Percentiles rank a stretch among this genome's conserved stretches.
These are phyloP conservation scores for Dillenia turbinata DNA, from an alignment of 164 flowering plant genomes.

Conservation along the genomic window DNA sequence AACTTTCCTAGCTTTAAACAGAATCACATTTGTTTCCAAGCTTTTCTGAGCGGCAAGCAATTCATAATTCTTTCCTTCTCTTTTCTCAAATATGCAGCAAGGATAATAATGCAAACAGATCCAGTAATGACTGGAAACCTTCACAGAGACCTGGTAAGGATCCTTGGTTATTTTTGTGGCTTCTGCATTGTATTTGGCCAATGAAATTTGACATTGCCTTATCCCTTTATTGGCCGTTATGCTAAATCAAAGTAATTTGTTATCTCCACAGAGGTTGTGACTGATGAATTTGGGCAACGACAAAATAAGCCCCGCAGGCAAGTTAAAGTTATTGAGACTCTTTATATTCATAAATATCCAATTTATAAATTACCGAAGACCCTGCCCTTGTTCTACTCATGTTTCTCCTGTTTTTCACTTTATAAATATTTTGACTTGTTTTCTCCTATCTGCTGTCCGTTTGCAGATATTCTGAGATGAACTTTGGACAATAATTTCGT, in stretches of 20 bases:
- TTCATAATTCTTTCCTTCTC: too few relatives aligned
- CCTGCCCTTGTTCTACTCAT: background rate
- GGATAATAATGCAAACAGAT: constrained; percentile 41
- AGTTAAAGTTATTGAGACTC: constrained; percentile 18
- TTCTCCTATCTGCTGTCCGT: background rate
- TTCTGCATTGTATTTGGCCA: background rate
- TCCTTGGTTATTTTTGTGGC: background rate
- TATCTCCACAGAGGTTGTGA: constrained; percentile 46
- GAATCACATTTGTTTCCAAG: too few relatives aligned
- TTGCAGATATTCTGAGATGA: constrained; percentile 93
- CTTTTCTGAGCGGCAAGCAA: too few relatives aligned
- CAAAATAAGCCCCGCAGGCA: constrained; percentile 95
- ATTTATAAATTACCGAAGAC: background rate
- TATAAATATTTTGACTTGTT: background rate
- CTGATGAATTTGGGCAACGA: constrained; percentile 76
- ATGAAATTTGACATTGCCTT: background rate
- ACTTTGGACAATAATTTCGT: constrained; percentile 72
- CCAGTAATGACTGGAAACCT: constrained; percentile 46
- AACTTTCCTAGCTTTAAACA: too few relatives aligned
- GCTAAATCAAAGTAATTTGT: background rate
- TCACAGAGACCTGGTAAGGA: constrained; percentile 67
- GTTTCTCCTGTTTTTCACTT: background rate
- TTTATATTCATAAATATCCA: background rate
- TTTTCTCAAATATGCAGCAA: constrained; percentile 38
- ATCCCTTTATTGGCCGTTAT: background rate